Evolutionary conservation across 495 filamentous ascomycete genomes (phyloP), one percentile per base, ranked within the genome.

Genomic region (Penicillium antarcticum): DNA sequence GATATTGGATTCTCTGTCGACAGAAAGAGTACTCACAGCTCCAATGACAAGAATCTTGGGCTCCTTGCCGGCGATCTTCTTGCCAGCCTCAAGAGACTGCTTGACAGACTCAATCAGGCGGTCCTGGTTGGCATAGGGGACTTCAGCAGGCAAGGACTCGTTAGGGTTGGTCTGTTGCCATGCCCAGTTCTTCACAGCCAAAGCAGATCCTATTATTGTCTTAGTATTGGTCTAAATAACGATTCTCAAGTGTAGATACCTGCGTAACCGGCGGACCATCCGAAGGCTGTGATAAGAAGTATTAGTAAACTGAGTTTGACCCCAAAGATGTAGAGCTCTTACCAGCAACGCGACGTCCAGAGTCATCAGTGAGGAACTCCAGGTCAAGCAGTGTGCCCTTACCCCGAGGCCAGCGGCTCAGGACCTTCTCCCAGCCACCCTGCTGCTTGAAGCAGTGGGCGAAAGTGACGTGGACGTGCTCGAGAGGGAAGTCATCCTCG

Each of bases 381-480:
- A 98, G 78, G 58, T 98, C 92, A 39, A 91, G 80, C 19, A 98
- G 82, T 8, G 81, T 87, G 42, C 92, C 92, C 39, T 85, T 87
- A 26, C 92, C 94, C 24, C 85, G 79, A 7, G 87, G 80, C 73
- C 92, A 97, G 38, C 92, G 79, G 46, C 83, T 79, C 12, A 98
- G 82, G 17, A 91, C 87, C 10, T 81, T 76, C 54, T 88, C 84
- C 92, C 91, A 97, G 18, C 88, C 89, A 40, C 73, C 83, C 71
- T 97, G 94, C 58, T 86, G 73, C 79, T 96, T 96, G 76, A 91
- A 95, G 73, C 81, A 88, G 62, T 83, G 79, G 35, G 85, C 88
- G 60, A 96, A 96, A 55, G 91, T 87, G 53, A 98, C 81, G 68
- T 92, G 88, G 12, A 83, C 82, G 60, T 97, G 90, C 73, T 87